phyloP scores from a whole-genome alignment of 495 filamentous ascomycete genomes.

The Penicilliopsis zonata region DNA sequence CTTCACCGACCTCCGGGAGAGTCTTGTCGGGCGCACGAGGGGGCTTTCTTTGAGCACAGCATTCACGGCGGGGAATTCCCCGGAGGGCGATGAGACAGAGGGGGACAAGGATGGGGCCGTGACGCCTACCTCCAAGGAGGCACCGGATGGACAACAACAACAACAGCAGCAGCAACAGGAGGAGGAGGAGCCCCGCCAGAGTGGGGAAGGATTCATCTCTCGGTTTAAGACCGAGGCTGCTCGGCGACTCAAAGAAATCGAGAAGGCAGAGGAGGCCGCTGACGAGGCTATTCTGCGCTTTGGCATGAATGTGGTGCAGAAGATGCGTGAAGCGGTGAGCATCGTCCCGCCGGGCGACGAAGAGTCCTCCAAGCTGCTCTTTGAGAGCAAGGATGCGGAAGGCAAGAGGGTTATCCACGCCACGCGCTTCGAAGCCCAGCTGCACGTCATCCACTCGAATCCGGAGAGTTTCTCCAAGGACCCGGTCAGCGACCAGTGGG shows the following conservation, averaged over 20 bases:
- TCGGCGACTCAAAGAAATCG: conserved; percentile 78
- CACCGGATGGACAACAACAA: background rate
- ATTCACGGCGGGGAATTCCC: conserved; percentile 5
- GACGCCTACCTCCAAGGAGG: conserved; percentile 20
- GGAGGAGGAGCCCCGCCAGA: conserved; percentile 42
- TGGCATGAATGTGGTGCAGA: conserved; percentile 81
- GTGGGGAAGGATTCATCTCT: conserved; percentile 70
- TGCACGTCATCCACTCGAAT: conserved; percentile 87
- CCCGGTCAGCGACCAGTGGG: conserved; percentile 62
- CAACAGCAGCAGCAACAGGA: conserved; percentile 11
- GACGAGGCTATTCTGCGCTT: conserved; percentile 93
- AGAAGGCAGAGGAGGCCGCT: conserved; percentile 91
- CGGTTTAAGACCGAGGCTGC: conserved; percentile 71
- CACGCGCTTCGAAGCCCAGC: conserved; percentile 87
- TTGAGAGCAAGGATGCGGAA: conserved; percentile 83
- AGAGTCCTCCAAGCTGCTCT: conserved; percentile 47
- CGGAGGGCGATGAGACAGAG: conserved; percentile 11
- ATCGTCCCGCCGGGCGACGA: conserved; percentile 56
- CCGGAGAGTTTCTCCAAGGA: conserved; percentile 78
- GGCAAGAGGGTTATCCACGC: conserved; percentile 87
- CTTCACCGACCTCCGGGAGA: conserved; percentile 58
- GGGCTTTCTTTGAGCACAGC: conserved; percentile 53
- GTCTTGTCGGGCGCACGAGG: conserved; percentile 58
- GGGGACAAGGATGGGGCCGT: conserved; percentile 19
- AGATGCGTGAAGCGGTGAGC: conserved; percentile 80